phyloP scores from a whole-genome alignment of 2,329 filamentous ascomycete species.

The Zasmidium citrigriseum region DNA sequence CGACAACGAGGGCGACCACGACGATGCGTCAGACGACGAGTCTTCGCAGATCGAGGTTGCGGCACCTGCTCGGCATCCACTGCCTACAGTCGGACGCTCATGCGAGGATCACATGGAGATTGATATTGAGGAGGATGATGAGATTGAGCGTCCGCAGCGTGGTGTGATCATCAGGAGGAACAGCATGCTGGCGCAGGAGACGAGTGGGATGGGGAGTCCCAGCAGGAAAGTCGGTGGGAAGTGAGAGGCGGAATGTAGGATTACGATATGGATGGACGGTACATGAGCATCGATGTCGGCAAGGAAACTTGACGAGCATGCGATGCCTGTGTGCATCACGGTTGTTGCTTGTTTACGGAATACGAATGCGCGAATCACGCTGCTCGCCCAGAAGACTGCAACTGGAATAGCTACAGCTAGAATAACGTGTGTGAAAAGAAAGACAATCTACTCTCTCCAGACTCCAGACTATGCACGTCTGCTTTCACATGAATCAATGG shows the following conservation, averaged over 20 bases:
- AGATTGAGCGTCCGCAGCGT: slow-evolving; percentile 31
- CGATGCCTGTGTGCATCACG: no score
- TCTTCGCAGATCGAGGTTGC: slow-evolving; percentile 24
- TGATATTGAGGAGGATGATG: slow-evolving; percentile 38
- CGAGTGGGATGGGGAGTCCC: slow-evolving; percentile 24
- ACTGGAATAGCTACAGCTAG: slow-evolving; percentile 13
- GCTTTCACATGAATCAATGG: neutral
- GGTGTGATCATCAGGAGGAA: slow-evolving; percentile 37
- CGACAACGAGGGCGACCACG: slow-evolving; percentile 51
- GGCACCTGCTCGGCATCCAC: slow-evolving; percentile 25
- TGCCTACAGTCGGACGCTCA: slow-evolving; percentile 22
- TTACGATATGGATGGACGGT: neutral
- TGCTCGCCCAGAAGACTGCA: slow-evolving; percentile 1
- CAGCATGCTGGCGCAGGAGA: slow-evolving; percentile 31
- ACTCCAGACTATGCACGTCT: neutral
- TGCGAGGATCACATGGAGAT: slow-evolving; percentile 36
- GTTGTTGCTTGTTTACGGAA: neutral
- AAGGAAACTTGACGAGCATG: no score
- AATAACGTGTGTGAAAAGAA: slow-evolving; percentile 11
- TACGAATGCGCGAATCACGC: neutral
- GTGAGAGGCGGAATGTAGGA: neutral
- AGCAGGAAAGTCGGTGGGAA: slow-evolving; percentile 24
- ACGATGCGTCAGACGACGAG: slow-evolving; percentile 34
- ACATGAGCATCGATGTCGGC: neutral
- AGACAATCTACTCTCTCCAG: slow-evolving; percentile 11